phyloP scores from a whole-genome alignment of 2,329 filamentous ascomycete genomes.

The Chalaropsis thielavioides region DNA sequence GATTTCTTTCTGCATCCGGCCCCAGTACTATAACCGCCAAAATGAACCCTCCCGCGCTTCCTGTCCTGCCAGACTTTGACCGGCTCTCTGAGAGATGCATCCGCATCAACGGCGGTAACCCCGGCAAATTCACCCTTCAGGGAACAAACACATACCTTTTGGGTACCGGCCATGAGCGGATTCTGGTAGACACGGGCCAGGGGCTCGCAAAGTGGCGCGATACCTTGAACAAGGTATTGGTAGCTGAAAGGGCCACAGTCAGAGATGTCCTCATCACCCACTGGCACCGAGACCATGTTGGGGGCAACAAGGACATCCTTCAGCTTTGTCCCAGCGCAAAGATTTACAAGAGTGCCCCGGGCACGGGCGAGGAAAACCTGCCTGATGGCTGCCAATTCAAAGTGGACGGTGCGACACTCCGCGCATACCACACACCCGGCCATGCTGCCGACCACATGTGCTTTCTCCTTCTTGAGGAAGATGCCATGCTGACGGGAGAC shows the following conservation, averaged over 20 bases:
- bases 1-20: neutral
- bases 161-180: constrained; percentile 54
- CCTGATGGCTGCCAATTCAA: constrained; percentile 39
- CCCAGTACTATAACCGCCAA: neutral
- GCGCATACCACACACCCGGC: constrained; percentile 46
- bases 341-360: constrained; percentile 49
- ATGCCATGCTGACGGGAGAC: constrained; percentile 78
- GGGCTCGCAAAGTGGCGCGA: constrained; percentile 60
- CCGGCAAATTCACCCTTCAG: constrained; percentile 61
- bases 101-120: constrained; percentile 79
- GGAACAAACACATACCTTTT: constrained; percentile 93
- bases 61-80: constrained; percentile 56
- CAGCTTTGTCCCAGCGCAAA: constrained; percentile 45
- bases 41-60: constrained; percentile 28
- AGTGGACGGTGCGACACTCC: constrained; percentile 49
- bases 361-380: constrained; percentile 33
- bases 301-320: constrained; percentile 58
- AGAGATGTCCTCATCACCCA: constrained; percentile 68
- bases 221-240: constrained; percentile 49
- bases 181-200: constrained; percentile 85
- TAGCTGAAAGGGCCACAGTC: constrained; percentile 53
- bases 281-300: constrained; percentile 79
- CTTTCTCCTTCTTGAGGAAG: constrained; percentile 61
- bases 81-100: constrained; percentile 65
- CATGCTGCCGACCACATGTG: constrained; percentile 75